A percentile compares a stretch with the other conserved stretches of the same genome.
Conservation (phyloP, 306 rosid genomes). For the Delonix regia region DNA sequence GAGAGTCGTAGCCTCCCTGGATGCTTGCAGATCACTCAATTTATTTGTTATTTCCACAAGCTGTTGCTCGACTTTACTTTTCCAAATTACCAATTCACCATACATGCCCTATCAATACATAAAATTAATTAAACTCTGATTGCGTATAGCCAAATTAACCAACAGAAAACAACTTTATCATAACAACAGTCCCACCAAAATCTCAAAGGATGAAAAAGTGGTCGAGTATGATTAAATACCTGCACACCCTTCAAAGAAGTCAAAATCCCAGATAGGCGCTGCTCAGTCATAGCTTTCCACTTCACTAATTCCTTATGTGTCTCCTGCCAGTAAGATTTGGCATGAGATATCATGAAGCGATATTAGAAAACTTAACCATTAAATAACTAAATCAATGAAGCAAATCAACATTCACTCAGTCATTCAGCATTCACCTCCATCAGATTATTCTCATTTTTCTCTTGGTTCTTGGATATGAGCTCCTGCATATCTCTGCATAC, state of each 20-base stretch:
- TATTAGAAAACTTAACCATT: constrained; percentile 17
- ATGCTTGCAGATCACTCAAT: constrained; percentile 54
- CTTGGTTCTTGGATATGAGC: constrained; percentile 54
- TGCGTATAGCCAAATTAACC: not conserved
- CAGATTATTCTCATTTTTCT: constrained; percentile 42
- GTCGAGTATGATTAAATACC: constrained; percentile 44
- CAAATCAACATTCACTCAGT: not conserved
- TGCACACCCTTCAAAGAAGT: constrained; percentile 76
- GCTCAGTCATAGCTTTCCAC: constrained; percentile 70
- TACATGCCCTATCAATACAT: constrained; percentile 62
- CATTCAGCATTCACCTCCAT: constrained; percentile 60
- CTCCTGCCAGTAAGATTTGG: constrained; percentile 48
- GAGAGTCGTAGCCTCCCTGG: constrained; percentile 46
- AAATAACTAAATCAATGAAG: constrained; percentile 27
- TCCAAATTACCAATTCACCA: constrained; percentile 67
- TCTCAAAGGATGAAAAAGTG: constrained; percentile 17
- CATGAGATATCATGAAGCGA: constrained; percentile 28
- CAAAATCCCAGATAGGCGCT: constrained; percentile 58
- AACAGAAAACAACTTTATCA: constrained; percentile 8
- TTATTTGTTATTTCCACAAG: constrained; percentile 60
- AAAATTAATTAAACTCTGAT: constrained; percentile 25
- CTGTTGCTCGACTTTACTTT: constrained; percentile 70
- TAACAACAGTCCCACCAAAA: constrained; percentile 15
- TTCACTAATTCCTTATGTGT: constrained; percentile 62
- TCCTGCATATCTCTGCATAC: constrained; percentile 77